Evolutionary conservation across 2,329 filamentous ascomycete genomes (phyloP), one percentile per base, ranked within the genome.

Genomic region (Leptographium radiaticola): DNA sequence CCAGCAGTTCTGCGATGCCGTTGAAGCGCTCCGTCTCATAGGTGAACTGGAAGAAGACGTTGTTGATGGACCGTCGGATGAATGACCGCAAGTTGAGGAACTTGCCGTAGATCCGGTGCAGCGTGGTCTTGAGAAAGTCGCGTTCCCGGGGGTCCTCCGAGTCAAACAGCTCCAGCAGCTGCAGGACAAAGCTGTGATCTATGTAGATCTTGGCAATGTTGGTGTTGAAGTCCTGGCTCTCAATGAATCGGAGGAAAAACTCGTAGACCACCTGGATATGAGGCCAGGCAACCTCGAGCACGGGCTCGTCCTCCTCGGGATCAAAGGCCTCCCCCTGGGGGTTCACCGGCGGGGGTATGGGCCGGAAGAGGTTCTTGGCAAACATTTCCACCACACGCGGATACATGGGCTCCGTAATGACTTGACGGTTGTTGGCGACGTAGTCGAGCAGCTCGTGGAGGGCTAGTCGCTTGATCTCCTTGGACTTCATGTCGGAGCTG

Each of bases 211-310:
- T 98, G 61, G 93, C 93, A 64, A 96, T 96, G 71, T 98, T 98
- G 61, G 93, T 98, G 75, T 97, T 98, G 78, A 98, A 98, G 69
- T 98, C 93, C 68, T 96, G 93, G 70, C 93, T 97, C 70, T 98
- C 93, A 62, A 98, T 98, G 71, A 98, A 98, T 56, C 93, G 81
- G 58, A 98, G 76, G 76, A 98, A 98, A 76, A 98, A 98, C 70
- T 98, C 93, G 70, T 98, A 98, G 43, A 98, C 93, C 54, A 98
- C 93, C 71, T 98, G 93, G 57, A 98, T 98, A 68, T 98, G 93
- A 9, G 93, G 93, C 93, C 93, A 98, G 6, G 93, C 93, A 39
- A 98, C 93, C 73, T 98, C 93, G 55, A 98, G 76, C 38, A 98
- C 93, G 1, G 93, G 93, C 67, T 98, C 93, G 62, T 98, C 93